Evolutionary conservation across 108 stramenopile genomes (phyloP), one percentile per base, ranked within the genome.

Genomic region (Fragilaria radians): DNA sequence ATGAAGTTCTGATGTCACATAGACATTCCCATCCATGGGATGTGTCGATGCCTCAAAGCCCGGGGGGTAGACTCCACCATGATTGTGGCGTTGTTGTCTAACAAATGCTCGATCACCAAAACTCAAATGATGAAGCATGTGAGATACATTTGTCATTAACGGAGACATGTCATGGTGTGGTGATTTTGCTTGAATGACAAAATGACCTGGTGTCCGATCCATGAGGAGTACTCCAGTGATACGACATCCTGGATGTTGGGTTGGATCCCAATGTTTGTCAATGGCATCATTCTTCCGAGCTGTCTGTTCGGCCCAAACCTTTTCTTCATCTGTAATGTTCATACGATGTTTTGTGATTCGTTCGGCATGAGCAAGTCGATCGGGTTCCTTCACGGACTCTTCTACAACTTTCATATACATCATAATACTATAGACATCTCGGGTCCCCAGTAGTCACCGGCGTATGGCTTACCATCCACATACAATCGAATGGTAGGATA

Each of bases 181-280:
- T 7, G 89, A 90, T 53, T 79, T 67, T 1, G 88, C 86, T 59
- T 94, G 86, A 46, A 98, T 82, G 66, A 93, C 82, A 73, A 98
- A 98, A 65, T 98, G 94, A 0, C 96, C 96, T 26, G 97, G 97
- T 7, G 89, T 91, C 26, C 93, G 81, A 73, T 96, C 93, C 33
- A 96, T 77, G 25, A 80, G 54, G 36, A 94, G 46, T 56, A 74
- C 57, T 0, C 92, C 92, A 5, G 73, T 62, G 5, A 94, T 28
- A 33, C 79, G 72, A 59, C 95, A 96, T 31, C 91, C 95, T 46
- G 91, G 89, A 61, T 90, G 88, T 2, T 81, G 84, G 4, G 60
- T 72, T 14, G 48, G 25, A 33, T 72, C 63, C 70, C 57, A 77
- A 14, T 54, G 55, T 57, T 57, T 32, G 3, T 71, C 61, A 51